Conservation (phyloP, 1,139 yeast genomes). For the Scheffersomyces insectosa region DNA sequence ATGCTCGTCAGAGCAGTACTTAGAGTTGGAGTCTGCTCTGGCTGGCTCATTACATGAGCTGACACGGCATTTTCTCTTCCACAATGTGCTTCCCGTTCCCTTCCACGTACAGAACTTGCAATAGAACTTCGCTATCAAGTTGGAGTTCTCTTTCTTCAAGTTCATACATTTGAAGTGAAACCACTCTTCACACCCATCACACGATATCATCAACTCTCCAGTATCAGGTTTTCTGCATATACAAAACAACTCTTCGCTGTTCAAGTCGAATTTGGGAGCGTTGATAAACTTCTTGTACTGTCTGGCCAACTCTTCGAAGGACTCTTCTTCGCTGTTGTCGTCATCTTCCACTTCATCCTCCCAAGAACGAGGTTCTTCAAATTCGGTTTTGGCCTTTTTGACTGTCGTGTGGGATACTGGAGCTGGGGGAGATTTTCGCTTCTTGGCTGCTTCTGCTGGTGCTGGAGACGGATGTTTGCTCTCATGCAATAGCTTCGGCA, state of each 20-base stretch:
- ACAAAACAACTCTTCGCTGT: slow-evolving; percentile 72
- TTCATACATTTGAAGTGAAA: slow-evolving; percentile 81
- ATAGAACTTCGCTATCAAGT: slow-evolving; percentile 63
- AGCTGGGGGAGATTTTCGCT: slow-evolving; percentile 4
- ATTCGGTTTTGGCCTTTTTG: background rate
- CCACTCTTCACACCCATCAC: slow-evolving; percentile 97
- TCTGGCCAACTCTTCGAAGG: slow-evolving; percentile 42
- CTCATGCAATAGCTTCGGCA: slow-evolving; percentile 2
- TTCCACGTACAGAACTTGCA: slow-evolving; percentile 74
- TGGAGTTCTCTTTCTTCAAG: slow-evolving; percentile 52
- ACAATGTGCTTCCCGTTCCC: slow-evolving; percentile 46
- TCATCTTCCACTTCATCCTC: background rate
- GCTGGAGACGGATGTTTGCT: background rate
- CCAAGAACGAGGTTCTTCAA: background rate
- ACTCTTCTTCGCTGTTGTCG: slow-evolving; percentile 17
- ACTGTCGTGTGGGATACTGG: background rate
- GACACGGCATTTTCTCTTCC: slow-evolving; percentile 79
- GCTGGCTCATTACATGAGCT: slow-evolving; percentile 63
- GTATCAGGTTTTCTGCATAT: slow-evolving; percentile 77
- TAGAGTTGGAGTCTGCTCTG: slow-evolving; percentile 39
- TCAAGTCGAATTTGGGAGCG: slow-evolving; percentile 46
- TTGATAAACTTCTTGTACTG: slow-evolving; percentile 44
- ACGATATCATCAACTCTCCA: slow-evolving; percentile 85
- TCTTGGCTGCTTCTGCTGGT: background rate
- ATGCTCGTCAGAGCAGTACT: slow-evolving; percentile 77